Percentiles rank a stretch among this genome's conserved stretches.
Conservation (phyloP, 192 early-diverging fungal genomes). For the Phlyctochytrium planicorne region DNA sequence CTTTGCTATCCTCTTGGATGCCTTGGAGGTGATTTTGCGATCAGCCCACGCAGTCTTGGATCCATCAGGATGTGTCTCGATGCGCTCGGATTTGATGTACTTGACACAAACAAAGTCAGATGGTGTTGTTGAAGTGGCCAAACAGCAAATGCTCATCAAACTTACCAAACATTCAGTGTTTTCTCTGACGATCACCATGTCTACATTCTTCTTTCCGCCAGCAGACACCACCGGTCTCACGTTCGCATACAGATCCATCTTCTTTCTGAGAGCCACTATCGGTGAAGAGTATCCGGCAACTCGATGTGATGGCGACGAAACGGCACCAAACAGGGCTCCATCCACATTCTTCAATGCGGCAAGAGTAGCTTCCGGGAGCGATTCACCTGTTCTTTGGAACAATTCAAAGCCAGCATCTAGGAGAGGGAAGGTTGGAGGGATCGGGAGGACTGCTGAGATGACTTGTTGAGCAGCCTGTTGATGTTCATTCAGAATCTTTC, state of each 20-base stretch:
- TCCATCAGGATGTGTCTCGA: conserved; percentile 63
- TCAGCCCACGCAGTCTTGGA: conserved; percentile 77
- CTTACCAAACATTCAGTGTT: conserved; percentile 95
- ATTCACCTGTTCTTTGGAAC: conserved; percentile 90
- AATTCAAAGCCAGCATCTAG: conserved; percentile 95
- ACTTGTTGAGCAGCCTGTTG: conserved; percentile 90
- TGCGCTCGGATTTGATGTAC: conserved; percentile 82
- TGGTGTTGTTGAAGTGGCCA: neutral
- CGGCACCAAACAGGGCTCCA: conserved; percentile 95
- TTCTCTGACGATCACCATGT: conserved; percentile 97
- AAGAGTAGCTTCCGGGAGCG: conserved; percentile 87
- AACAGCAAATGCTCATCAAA: conserved; percentile 7
- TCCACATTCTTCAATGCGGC: conserved; percentile 74
- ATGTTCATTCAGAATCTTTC: conserved; percentile 8
- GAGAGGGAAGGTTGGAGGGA: conserved; percentile 67
- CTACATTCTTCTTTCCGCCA: conserved; percentile 80
- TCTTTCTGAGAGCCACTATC: conserved; percentile 93
- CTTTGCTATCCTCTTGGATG: conserved; percentile 80
- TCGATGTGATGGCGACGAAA: conserved; percentile 96
- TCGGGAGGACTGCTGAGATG: conserved; percentile 68
- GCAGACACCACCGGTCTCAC: conserved; percentile 87
- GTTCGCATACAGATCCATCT: conserved; percentile 95
- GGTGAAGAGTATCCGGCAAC: conserved; percentile 98
- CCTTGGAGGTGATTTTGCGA: conserved; percentile 86
- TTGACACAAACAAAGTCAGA: conserved; percentile 20